These are phyloP conservation scores for Closterium sp. DNA, from an alignment of 139 green algal genomes.

Conservation along the genomic window DNA sequence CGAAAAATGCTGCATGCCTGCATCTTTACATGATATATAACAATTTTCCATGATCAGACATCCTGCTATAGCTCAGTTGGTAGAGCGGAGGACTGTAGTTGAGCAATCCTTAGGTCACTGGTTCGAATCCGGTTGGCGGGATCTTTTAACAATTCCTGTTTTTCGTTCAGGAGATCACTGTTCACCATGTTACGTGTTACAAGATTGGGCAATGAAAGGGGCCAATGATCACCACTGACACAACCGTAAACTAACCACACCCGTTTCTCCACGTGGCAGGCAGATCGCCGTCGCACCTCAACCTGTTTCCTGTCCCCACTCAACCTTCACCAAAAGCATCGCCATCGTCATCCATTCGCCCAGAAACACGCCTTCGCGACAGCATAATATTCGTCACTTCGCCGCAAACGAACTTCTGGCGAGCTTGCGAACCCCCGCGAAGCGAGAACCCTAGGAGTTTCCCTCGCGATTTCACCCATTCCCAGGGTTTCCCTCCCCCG, in stretches of 20 bases:
- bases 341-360: not conserved
- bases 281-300: not conserved
- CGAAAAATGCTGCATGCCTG: not conserved
- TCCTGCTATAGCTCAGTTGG: slow-evolving; percentile 40
- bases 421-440: not conserved
- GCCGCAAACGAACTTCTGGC: too few species aligned
- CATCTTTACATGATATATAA: too few species aligned
- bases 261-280: not conserved
- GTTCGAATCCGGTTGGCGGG: slow-evolving; percentile 39
- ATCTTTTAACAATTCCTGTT: not conserved
- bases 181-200: not conserved
- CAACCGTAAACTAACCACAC: not conserved
- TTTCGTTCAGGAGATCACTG: not conserved
- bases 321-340: not conserved
- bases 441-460: not conserved
- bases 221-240: not conserved
- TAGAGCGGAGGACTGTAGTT: slow-evolving; percentile 45
- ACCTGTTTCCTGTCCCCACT: not conserved
- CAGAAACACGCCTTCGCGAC: not conserved
- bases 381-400: too few species aligned
- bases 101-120: slow-evolving; percentile 41
- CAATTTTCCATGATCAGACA: too few species aligned
- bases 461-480: not conserved
- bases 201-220: not conserved
- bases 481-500: not conserved